Evolutionary conservation across 768 basidiomycete species (phyloP).

Genomic region (Phaffia tasmanica): DNA sequence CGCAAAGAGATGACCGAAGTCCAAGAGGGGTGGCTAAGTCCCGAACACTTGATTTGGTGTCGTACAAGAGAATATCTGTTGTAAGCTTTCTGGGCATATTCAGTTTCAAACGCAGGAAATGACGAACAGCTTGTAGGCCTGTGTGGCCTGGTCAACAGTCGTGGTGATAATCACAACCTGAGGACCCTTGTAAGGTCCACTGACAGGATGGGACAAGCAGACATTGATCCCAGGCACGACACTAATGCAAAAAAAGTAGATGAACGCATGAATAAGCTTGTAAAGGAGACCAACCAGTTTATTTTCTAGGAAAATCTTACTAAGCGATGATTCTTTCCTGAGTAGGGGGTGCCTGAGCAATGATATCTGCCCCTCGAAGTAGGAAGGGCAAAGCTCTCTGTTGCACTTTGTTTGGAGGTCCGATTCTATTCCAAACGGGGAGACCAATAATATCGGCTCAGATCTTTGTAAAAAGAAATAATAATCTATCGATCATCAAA

Average conservation of each 20-base stretch:
- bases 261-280: neutral
- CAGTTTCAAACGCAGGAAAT: neutral
- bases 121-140: conserved; percentile 47
- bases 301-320: conserved; percentile 70
- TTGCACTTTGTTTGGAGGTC: conserved; percentile 98
- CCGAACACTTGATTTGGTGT: conserved; percentile 41
- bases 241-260: conserved; percentile 25
- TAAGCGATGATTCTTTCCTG: conserved; percentile 98
- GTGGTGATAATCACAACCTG: conserved; percentile 90
- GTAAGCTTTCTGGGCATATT: conserved; percentile 42
- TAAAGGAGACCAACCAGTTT: neutral
- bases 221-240: conserved; percentile 37
- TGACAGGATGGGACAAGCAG: conserved; percentile 43
- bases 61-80: conserved; percentile 30
- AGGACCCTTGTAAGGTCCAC: conserved; percentile 58
- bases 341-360: conserved; percentile 96
- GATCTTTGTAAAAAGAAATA: neutral
- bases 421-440: conserved; percentile 52
- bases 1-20: conserved; percentile 74
- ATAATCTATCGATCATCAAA: neutral
- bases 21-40: conserved; percentile 90
- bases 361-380: conserved; percentile 85
- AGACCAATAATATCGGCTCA: neutral
- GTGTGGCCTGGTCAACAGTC: conserved; percentile 95
- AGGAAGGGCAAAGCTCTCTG: conserved; percentile 93